Percentiles rank a stretch among this genome's conserved stretches.
These are phyloP conservation scores for Pseudozyma tsukubaensis DNA, from an alignment of 1,284 basidiomycete genomes.

Conservation along the genomic window DNA sequence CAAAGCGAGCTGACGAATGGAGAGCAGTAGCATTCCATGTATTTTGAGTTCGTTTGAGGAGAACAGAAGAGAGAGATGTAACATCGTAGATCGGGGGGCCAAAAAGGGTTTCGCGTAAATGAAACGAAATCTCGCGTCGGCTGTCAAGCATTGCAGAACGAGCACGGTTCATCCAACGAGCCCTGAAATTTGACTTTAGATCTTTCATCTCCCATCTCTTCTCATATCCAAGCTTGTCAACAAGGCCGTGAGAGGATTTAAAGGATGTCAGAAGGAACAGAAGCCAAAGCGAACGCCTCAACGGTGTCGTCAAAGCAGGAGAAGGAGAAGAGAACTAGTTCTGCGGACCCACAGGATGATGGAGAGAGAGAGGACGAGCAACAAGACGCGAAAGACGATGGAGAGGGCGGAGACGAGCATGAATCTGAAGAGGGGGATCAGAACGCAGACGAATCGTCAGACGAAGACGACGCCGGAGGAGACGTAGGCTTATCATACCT, in stretches of 20 bases:
- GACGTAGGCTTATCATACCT: constrained; percentile 34
- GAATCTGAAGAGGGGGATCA: background rate
- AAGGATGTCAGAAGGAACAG: constrained; percentile 6
- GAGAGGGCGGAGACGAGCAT: constrained; percentile 10
- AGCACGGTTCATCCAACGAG: too few species aligned
- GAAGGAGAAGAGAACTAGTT: too few species aligned
- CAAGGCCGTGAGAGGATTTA: too few species aligned
- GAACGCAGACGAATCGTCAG: background rate
- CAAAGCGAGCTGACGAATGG: background rate
- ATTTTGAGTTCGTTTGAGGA: too few species aligned
- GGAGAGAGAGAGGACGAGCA: constrained; percentile 1
- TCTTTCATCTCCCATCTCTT: too few species aligned
- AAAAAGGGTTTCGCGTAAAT: too few species aligned
- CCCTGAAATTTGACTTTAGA: too few species aligned
- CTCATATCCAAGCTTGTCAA: too few species aligned
- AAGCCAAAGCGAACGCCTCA: background rate
- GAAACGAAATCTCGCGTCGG: too few species aligned
- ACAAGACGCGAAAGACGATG: background rate
- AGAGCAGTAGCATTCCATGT: background rate
- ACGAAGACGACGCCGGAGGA: constrained; percentile 7
- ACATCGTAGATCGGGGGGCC: too few species aligned
- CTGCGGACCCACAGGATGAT: background rate
- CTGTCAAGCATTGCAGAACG: too few species aligned
- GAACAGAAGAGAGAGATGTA: too few species aligned
- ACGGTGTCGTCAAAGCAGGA: background rate